Percentiles rank a stretch among this genome's conserved stretches.
phyloP scores from a whole-genome alignment of 768 basidiomycete species.

The Candolleomyces eurysporus region DNA sequence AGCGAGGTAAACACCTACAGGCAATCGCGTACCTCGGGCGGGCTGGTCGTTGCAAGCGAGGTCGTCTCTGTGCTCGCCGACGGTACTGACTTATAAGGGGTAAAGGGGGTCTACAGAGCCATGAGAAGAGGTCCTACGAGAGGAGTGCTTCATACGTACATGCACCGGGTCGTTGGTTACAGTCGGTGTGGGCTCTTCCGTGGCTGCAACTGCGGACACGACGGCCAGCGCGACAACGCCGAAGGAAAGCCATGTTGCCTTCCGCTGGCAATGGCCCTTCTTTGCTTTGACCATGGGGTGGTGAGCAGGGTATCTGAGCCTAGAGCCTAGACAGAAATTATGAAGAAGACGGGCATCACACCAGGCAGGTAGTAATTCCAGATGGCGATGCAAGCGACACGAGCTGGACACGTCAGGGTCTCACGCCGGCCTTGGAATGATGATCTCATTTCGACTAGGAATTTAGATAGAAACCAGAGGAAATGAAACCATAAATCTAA shows the following conservation, averaged over 20 bases:
- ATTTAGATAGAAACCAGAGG: neutral
- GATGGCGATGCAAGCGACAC: conserved; percentile 4
- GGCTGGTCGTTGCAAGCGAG: neutral
- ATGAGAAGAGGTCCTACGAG: neutral
- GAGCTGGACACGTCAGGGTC: conserved; percentile 13
- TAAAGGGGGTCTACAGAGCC: neutral
- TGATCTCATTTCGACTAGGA: neutral
- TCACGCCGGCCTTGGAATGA: neutral
- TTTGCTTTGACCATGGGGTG: conserved; percentile 6
- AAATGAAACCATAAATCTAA: neutral
- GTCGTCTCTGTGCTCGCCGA: conserved; percentile 3
- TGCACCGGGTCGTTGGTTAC: neutral
- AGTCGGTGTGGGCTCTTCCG: neutral
- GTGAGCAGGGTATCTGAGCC: neutral
- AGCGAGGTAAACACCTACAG: no score
- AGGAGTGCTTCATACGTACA: neutral
- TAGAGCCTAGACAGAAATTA: conserved; percentile 1
- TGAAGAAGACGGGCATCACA: conserved; percentile 1
- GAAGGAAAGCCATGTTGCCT: conserved; percentile 60
- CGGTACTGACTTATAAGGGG: neutral
- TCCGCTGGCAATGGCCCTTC: conserved; percentile 34
- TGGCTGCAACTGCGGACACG: conserved; percentile 38
- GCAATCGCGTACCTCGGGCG: neutral
- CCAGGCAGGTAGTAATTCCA: neutral
- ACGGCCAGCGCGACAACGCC: conserved; percentile 52